These are phyloP conservation scores for Alternaria sp. DNA, from an alignment of 2,329 filamentous ascomycete species.

Conservation along the genomic window DNA sequence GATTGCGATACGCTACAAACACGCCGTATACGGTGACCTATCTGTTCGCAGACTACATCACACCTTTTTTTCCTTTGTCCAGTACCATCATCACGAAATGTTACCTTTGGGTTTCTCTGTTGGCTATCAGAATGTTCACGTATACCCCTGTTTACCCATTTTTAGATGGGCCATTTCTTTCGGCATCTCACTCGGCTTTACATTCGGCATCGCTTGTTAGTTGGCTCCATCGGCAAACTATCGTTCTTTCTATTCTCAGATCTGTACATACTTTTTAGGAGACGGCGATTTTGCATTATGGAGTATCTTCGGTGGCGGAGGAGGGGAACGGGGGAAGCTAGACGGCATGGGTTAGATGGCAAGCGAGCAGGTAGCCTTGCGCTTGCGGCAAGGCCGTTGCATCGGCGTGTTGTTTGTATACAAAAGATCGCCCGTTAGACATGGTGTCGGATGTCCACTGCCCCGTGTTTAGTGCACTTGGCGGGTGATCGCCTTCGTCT, in stretches of 20 bases:
- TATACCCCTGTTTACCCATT: slow-evolving; percentile 29
- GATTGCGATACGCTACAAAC: neutral
- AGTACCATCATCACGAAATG: slow-evolving; percentile 4
- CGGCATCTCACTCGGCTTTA: neutral
- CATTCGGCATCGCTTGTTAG: neutral
- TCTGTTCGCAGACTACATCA: neutral
- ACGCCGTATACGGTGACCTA: neutral
- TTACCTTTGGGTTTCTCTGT: slow-evolving; percentile 10
- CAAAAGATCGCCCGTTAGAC: neutral
- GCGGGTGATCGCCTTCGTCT: neutral
- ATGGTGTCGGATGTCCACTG: neutral
- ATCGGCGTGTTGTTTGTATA: neutral
- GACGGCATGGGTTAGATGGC: neutral
- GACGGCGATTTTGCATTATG: neutral
- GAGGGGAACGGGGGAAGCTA: neutral
- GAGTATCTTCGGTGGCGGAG: neutral
- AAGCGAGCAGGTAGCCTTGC: neutral
- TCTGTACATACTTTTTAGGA: neutral
- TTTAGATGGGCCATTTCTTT: slow-evolving; percentile 8
- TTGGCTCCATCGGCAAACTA: neutral
- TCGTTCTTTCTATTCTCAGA: neutral
- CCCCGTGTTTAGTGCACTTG: neutral
- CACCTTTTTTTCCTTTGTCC: neutral
- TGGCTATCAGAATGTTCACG: slow-evolving; percentile 26
- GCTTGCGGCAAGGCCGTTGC: neutral